Evolutionary conservation across 148 eudicot species (phyloP).

Genomic region (Rhododendron kiyosumense): DNA sequence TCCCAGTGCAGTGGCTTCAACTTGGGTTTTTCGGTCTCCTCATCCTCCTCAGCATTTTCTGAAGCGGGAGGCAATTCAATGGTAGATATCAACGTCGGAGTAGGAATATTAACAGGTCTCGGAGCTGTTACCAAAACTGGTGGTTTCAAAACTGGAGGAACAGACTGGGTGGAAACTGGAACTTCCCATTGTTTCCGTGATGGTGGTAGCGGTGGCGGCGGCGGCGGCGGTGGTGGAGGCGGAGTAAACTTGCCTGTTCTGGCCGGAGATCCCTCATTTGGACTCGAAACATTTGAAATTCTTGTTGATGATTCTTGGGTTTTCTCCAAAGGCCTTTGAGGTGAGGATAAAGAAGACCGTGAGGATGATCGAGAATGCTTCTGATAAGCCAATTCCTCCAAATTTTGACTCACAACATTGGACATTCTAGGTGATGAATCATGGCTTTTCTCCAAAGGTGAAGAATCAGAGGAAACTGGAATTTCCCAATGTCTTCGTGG

Average conservation of each 20-base stretch:
- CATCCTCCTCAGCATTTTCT: slow-evolving; percentile 28
- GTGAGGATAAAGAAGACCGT: slow-evolving; percentile 16
- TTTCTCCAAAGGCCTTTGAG: slow-evolving; percentile 1
- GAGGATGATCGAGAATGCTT: slow-evolving; percentile 14
- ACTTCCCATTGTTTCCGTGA: slow-evolving; percentile 34
- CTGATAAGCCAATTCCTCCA: not conserved
- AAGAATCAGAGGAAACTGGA: not conserved
- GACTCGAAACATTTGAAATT: not conserved
- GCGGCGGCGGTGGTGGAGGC: not conserved
- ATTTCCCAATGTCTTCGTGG: not conserved
- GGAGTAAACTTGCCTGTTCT: not conserved
- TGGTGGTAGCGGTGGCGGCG: slow-evolving; percentile 20
- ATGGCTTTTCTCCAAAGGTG: slow-evolving; percentile 5
- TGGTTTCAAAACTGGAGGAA: slow-evolving; percentile 15
- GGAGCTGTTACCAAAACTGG: slow-evolving; percentile 31
- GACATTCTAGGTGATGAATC: slow-evolving; percentile 7
- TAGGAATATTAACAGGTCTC: slow-evolving; percentile 29
- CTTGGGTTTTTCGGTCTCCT: slow-evolving; percentile 64
- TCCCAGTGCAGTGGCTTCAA: slow-evolving; percentile 98
- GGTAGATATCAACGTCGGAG: slow-evolving; percentile 22
- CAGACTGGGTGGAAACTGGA: slow-evolving; percentile 24
- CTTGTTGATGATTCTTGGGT: slow-evolving; percentile 4
- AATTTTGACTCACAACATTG: not conserved
- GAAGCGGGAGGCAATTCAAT: slow-evolving; percentile 25
- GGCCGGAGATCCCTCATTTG: not conserved